Evolutionary conservation across 441 rosid species (phyloP), one percentile per base, ranked within the genome.

Genomic region (Mallotus repandus): DNA sequence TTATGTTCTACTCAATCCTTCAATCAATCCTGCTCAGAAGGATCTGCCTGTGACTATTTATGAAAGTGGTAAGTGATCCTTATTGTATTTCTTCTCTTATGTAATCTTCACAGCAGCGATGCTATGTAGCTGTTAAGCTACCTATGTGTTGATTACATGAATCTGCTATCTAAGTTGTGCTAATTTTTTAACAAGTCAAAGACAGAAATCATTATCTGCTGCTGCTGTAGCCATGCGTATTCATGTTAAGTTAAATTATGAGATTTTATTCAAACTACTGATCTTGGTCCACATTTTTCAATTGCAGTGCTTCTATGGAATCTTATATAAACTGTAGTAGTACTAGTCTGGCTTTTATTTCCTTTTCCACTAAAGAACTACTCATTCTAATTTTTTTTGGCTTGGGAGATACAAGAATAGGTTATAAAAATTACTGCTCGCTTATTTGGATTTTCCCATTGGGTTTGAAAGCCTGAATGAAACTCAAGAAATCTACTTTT

Each of bases 31-130:
- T 71, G 82, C 94, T 38, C 97, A 94, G 71, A 94, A 92, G 81
- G 99, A 94, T 87, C 97, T 92, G 21, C 99, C 97, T 0, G 84
- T 94, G 66, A 89, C 94, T 66, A 89, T 94, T 25, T 92, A 76
- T 49, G 99, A 94, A 82, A 94, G 93, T 66, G 98, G 98, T 94
- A 79, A 50, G 86, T 66, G 55, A 43, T 43, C 7, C 48, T 32
- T 25, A 4, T 43, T 21, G 12, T 46, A 21, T 52, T 12, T 65
- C 52, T 38, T 48, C 56, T 53, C 62, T 19, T 74, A 61, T 46
- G 16, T 70, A 46, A 12, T 21, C 35, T 48, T 66, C 10, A 9
- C 16, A 12, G 4, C 21, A 35, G 55, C 55, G 15, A 38, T 54
- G 48, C 50, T 45, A 2, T 22, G 16, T 43, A 38, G 16, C 29